Percentiles rank a stretch among this genome's conserved stretches.
These are phyloP conservation scores for Microdochium nivale DNA, from an alignment of 2,329 filamentous ascomycete species.

Conservation along the genomic window DNA sequence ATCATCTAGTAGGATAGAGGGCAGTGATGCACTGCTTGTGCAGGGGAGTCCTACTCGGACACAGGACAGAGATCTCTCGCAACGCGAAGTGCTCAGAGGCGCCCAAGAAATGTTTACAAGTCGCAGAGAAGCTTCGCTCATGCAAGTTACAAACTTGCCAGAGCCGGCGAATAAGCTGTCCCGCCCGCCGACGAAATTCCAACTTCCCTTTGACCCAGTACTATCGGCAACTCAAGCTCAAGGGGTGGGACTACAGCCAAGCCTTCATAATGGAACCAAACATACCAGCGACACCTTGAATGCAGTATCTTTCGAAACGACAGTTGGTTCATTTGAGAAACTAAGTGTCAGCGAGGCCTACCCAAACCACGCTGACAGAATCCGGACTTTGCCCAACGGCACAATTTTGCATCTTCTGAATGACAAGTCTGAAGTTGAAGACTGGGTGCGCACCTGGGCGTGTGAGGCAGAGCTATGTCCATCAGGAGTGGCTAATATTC, in stretches of 20 bases:
- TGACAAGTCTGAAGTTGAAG: neutral
- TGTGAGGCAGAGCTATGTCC: neutral
- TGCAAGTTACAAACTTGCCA: neutral
- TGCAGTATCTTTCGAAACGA: neutral
- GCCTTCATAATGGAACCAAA: no score
- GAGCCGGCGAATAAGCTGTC: neutral
- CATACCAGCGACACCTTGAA: neutral
- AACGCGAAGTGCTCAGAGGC: neutral
- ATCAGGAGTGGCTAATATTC: neutral
- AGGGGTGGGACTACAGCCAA: neutral
- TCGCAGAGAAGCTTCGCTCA: neutral
- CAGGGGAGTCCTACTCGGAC: neutral
- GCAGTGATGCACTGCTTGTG: neutral
- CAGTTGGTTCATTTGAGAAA: neutral
- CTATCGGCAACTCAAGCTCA: neutral
- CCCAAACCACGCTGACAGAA: neutral
- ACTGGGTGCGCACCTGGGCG: slow-evolving; percentile 2
- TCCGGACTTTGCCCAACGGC: neutral
- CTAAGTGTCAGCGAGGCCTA: neutral
- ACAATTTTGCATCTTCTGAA: neutral
- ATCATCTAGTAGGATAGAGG: neutral
- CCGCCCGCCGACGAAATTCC: neutral
- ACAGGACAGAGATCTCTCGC: neutral
- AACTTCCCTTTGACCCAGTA: neutral
- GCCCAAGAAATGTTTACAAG: neutral